Evolutionary conservation across 306 rosid species (phyloP), one percentile per base, ranked within the genome.

Genomic region (Parietaria judaica): DNA sequence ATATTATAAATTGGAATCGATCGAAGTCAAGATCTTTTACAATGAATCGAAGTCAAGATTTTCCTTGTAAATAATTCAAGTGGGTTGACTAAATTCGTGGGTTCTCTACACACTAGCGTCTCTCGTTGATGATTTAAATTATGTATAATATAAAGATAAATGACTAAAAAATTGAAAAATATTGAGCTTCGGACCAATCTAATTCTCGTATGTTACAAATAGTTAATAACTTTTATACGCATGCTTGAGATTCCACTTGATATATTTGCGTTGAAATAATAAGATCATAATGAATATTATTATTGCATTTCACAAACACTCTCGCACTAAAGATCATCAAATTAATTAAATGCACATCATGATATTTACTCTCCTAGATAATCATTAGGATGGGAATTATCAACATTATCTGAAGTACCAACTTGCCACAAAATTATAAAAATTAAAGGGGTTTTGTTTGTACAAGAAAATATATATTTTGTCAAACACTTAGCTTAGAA

Each of bases 341-440:
- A 57, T 57, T 41, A 6, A 43, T 61, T n/a, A 61, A 53, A 51
- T 3, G 59, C 17, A 39, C 68, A 64, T 34, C 38, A 61, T 46
- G 14, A 11, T 10, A 14, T 64, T 63, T 75, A 64, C 68, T 35
- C 46, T 41, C 35, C 54, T 37, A 6, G 56, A 70, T 55, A 70
- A 75, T 70, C 68, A 76, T 64, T 64, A 64, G 59, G 61, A 68
- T 14, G 47, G 52, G 23, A 54, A 46, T 63, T 53, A 58, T 57
- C 11, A 63, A 76, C 57, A 59, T 72, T 76, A 76, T 76, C 81
- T 48, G 8, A 45, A n/a, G 71, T 54, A 54, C 71, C 77, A 52
- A 68, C 65, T 76, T 76, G 81, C 45, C n/a, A 49, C n/a, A 37
- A 4, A 12, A 56, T 51, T 70, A 34, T 62, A 36, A 8, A 54